A percentile compares a stretch with the other conserved stretches of the same genome.
These are phyloP conservation scores for Solanum hybrid DNA, from an alignment of 305 asterid species.

Conservation along the genomic window DNA sequence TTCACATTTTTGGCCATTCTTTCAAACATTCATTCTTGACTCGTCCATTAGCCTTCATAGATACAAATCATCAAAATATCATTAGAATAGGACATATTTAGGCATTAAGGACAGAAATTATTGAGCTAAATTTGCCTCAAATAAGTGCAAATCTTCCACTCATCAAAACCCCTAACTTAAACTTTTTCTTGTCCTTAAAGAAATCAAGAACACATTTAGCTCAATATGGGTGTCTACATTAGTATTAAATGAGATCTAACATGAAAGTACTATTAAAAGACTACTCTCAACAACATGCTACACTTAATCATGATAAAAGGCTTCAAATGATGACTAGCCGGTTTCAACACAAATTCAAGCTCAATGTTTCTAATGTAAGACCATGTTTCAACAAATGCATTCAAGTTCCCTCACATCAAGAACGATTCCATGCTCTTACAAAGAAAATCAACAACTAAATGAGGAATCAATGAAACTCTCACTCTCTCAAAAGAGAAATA, in stretches of 20 bases:
- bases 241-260: background rate
- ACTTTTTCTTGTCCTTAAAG: background rate
- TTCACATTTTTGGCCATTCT: background rate
- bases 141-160: background rate
- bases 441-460: background rate
- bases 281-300: background rate
- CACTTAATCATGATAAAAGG: background rate
- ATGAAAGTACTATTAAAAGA: background rate
- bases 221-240: background rate
- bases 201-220: background rate
- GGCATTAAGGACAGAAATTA: background rate
- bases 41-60: background rate
- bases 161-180: background rate
- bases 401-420: background rate
- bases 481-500: background rate
- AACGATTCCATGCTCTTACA: background rate
- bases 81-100: background rate
- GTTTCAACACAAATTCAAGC: background rate
- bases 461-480: background rate
- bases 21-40: background rate
- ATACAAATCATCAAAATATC: background rate
- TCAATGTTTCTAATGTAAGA: background rate
- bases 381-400: background rate
- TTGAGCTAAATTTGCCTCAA: background rate
- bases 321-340: background rate